Base-by-base conservation (phyloP, 768 basidiomycete genomes). In the Suillus subaureus region DNA sequence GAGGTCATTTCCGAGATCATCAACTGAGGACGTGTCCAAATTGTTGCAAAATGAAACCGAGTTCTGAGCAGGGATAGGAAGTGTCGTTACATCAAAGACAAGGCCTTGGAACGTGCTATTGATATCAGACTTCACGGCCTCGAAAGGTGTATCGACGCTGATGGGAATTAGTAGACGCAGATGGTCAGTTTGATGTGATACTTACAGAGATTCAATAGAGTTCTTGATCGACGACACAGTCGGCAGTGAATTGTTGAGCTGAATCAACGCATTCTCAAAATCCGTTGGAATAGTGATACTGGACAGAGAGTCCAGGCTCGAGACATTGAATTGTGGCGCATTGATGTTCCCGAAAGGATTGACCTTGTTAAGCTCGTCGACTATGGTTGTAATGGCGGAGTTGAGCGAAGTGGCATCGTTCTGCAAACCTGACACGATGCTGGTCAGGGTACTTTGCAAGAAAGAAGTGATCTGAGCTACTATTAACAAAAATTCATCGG, bases 111-210 rank as follows among this genome's bases (percentile, higher is more conserved):
- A 91, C 0, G 94, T 96, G 64, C 89, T 83, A 73, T 97, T 97
- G 76, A 99, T 95, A 60, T 96, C 93, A 66, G 87, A 81, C 77
- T 96, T 97, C 61, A 98, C 76, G 4, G 87, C 80, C 72, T 97
- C 93, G 73, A 99, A 97, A 0, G 97, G 97, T 0, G 85, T 89
- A 73, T 92, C 87, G 68, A 97, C 85, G 63, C 91, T 94, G 61
- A 5, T 12, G 66, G 11, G 28, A 37, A 28, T 60, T 42, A 6
- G 55, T 64, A 63, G 63, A 62, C 26, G 42, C 26, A 28, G 13
- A 61, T 39, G 54, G 54, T 54, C 28, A 31, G 18, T 60, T 28
- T 1, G 12, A 1, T 28, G 28, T 18, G n/a, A 28, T 4, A 83
- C 91, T 71, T 75, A 95, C 93, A 96, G 75, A 62, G 79, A 75